Base-by-base conservation (phyloP, 352 stramenopile genomes). In the Phytophthora macrochlamydospora region DNA sequence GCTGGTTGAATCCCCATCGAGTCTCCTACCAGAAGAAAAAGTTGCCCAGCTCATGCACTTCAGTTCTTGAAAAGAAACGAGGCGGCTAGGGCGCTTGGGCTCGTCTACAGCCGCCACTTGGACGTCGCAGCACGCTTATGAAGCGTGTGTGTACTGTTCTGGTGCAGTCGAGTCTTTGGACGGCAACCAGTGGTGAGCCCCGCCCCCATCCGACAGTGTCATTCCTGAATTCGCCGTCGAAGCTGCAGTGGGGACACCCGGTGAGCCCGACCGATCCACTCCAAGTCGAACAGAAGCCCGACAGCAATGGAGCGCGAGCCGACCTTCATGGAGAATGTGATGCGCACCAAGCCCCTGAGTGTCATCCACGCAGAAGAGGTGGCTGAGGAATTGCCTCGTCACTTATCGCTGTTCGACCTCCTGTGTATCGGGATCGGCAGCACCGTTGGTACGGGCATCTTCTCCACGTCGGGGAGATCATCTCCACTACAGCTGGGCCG, bases 381-480 rank as follows among this genome's bases (percentile, higher is more conserved):
- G 51, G 82, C 78, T 31, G 68, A 87, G 37, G 79, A 92, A 46
- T 70, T 94, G 7, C 76, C 69, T 40, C 83, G 86, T 35, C 79
- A 79, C 62, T 75, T 98, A 9, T 79, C 71, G 42, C 78, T 98
- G 33, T 93, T 95, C 55, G 94, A 98, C 69, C 70, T 98, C 6
- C 63, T 98, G n/a, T 91, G 75, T 54, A 90, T 98, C 62, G 94
- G 94, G 14, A 87, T 98, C 29, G 94, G 95, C 3, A 92, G 87
- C 29, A 98, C 95, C 0, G 83, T 98, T 2, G 95, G 95, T 9
- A 91, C 69, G 49, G 95, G 93, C 13, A 82, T 98, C 28, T 98
- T 98, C 75, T 89, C 85, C 51, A 93, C 83, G 3, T 83, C 83
- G 83, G 83, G 8, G 52, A 75, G 33, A 80, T 98, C 42, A 90